Percentiles rank a stretch among this genome's conserved stretches.
Conservation (phyloP, 2,329 filamentous ascomycete genomes). For the Nemania sp. region DNA sequence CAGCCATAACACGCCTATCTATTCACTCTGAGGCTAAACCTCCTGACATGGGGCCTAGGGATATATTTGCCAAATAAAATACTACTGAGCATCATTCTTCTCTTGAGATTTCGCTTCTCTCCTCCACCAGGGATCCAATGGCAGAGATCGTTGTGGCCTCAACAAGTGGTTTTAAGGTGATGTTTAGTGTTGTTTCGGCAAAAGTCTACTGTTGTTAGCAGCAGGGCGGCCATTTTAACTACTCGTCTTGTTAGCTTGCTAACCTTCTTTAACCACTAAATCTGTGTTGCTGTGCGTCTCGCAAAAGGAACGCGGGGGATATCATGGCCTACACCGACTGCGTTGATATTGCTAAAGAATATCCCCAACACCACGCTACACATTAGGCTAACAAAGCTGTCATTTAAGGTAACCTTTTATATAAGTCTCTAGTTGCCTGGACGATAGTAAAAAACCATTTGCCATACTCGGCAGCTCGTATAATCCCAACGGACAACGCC, state of each 20-base stretch:
- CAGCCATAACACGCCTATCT: too few relatives aligned
- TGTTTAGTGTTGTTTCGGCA: neutral
- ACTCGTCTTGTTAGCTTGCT: neutral
- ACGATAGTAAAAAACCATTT: neutral
- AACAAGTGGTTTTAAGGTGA: neutral
- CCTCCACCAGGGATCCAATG: too few relatives aligned
- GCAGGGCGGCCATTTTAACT: neutral
- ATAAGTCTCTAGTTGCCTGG: neutral
- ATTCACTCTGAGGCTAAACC: too few relatives aligned
- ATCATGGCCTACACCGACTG: neutral
- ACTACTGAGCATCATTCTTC: too few relatives aligned
- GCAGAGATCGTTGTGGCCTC: too few relatives aligned
- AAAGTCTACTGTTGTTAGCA: neutral
- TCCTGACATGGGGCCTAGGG: too few relatives aligned
- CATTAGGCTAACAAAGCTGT: neutral
- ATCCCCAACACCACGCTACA: neutral
- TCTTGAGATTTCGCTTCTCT: too few relatives aligned
- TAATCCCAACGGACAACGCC: neutral
- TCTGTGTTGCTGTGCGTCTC: neutral
- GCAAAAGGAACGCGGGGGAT: neutral
- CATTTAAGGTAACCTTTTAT: neutral
- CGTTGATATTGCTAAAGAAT: neutral
- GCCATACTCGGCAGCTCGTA: neutral
- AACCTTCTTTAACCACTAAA: neutral
- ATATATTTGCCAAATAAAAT: too few relatives aligned